phyloP scores from a whole-genome alignment of 164 flowering plant species.

The Berberis thunbergii region DNA sequence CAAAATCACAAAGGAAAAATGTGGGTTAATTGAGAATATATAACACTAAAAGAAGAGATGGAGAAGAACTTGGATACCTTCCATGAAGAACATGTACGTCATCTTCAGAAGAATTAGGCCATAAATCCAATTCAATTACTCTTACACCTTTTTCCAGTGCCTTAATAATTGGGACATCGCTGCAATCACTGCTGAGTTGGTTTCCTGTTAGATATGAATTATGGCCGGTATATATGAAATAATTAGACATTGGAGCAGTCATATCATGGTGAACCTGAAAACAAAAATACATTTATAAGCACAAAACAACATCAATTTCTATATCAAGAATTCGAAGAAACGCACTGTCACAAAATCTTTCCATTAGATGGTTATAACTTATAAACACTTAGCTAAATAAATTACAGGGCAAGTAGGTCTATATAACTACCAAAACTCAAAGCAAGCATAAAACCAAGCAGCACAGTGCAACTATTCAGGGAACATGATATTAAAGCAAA shows the following conservation, averaged over 20 bases:
- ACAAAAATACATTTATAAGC: not conserved
- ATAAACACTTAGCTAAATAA: too few relatives aligned
- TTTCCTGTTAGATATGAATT: constrained; percentile 88
- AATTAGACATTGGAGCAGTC: constrained; percentile 77
- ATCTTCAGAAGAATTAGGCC: constrained; percentile 69
- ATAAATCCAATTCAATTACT: constrained; percentile 75
- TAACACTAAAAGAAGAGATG: not conserved
- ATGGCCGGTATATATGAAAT: constrained; percentile 82
- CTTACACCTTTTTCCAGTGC: constrained; percentile 65
- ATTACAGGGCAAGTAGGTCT: too few relatives aligned
- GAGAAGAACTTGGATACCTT: constrained; percentile 30
- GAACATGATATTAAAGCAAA: too few relatives aligned
- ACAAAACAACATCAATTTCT: not conserved
- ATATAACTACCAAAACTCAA: too few relatives aligned
- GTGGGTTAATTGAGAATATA: too few relatives aligned
- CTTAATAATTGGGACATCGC: constrained; percentile 61
- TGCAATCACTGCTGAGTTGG: constrained; percentile 81
- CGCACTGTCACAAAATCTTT: not conserved
- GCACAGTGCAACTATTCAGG: too few relatives aligned
- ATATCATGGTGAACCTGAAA: constrained; percentile 67
- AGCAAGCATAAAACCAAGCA: too few relatives aligned
- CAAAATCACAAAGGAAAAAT: too few relatives aligned
- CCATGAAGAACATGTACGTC: constrained; percentile 71
- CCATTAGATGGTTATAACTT: too few relatives aligned
- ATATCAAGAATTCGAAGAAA: not conserved